A percentile compares a stretch with the other conserved stretches of the same genome.
These are phyloP conservation scores for Trichoderma citrinoviride DNA, from an alignment of 2,329 filamentous ascomycete species.

Conservation along the genomic window DNA sequence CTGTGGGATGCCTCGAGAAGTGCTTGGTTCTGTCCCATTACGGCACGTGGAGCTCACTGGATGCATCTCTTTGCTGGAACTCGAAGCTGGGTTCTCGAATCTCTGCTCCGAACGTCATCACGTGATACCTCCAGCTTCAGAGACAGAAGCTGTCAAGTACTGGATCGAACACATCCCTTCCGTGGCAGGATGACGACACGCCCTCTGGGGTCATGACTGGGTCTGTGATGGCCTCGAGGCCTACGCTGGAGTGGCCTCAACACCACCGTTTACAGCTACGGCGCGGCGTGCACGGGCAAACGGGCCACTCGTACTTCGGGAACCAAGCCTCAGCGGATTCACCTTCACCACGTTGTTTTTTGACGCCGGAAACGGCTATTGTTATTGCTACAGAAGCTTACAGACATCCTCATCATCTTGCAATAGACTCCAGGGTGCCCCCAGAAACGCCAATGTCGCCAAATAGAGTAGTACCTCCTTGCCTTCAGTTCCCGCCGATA, in stretches of 20 bases:
- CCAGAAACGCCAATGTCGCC: slow-evolving; percentile 26
- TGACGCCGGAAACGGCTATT: slow-evolving; percentile 2
- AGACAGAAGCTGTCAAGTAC: not conserved
- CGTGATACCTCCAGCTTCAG: slow-evolving; percentile 1
- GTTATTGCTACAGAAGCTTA: slow-evolving; percentile 21
- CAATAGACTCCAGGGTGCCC: slow-evolving; percentile 25
- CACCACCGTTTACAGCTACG: not conserved
- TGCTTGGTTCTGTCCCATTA: no score
- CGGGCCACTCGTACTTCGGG: not conserved
- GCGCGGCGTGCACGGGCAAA: not conserved
- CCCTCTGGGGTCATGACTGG: not conserved
- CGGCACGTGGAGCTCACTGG: not conserved
- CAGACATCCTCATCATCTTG: slow-evolving; percentile 4
- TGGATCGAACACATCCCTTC: not conserved
- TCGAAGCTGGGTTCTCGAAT: not conserved
- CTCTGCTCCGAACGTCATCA: not conserved
- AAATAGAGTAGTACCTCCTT: slow-evolving; percentile 26
- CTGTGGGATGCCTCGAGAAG: no score
- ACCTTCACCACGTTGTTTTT: not conserved
- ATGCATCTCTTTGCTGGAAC: not conserved
- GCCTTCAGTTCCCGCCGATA: slow-evolving; percentile 26
- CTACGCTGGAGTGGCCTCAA: not conserved
- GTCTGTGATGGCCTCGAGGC: not conserved
- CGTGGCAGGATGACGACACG: not conserved
- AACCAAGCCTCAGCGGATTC: not conserved